phyloP scores from a whole-genome alignment of 1,284 basidiomycete genomes.

The Leccinum griseonigrum region DNA sequence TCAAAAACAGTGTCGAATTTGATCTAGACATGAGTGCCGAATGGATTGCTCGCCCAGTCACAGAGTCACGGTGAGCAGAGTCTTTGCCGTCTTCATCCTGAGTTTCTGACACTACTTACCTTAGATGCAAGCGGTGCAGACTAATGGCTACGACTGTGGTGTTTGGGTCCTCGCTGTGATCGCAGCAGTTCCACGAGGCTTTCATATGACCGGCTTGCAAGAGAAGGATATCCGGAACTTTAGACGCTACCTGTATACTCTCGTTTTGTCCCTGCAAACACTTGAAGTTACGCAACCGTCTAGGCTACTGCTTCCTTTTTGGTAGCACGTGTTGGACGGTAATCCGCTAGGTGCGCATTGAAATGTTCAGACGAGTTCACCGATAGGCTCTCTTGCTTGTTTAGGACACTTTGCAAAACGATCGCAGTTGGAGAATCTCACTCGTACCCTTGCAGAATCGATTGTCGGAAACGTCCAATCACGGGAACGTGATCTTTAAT shows the following conservation, averaged over 20 bases:
- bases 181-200: conserved; percentile 12
- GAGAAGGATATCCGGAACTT: conserved; percentile 12
- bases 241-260: not conserved
- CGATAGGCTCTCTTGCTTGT: conserved; percentile 10
- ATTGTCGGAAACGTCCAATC: no score
- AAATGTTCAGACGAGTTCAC: not conserved
- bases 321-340: conserved; percentile 76
- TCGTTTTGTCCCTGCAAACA: not conserved
- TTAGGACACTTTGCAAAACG: conserved; percentile 89
- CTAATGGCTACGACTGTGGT: conserved; percentile 20
- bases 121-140: conserved; percentile 5
- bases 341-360: conserved; percentile 60
- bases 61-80: not conserved
- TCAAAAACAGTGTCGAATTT: no score
- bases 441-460: conserved; percentile 46
- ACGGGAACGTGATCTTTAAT: no score
- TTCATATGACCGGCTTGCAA: conserved; percentile 5
- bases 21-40: no score
- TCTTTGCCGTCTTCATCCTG: not conserved
- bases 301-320: not conserved
- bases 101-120: not conserved
- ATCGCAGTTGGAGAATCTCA: conserved; percentile 91
- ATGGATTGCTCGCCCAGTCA: not conserved
- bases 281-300: no score
- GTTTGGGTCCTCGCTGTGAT: conserved; percentile 20